Evolutionary conservation across 805 yeast species (phyloP), one percentile per base, ranked within the genome.

Genomic region (Yarrowia osloensis): DNA sequence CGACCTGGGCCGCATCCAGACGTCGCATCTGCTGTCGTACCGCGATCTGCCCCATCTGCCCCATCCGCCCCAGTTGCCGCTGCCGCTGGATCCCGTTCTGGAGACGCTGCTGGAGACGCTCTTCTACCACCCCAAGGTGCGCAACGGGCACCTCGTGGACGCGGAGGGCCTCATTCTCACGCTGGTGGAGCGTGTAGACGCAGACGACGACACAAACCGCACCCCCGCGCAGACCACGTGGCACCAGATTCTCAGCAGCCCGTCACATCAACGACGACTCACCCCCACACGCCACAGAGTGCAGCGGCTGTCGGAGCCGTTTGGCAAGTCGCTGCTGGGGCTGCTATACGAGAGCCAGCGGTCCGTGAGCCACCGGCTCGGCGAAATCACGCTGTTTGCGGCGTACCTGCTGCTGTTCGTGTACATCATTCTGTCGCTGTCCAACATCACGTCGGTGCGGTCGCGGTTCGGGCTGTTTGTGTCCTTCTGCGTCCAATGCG

Each of bases 401-500:
- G 73, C 69, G 6, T 80, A 74, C 72, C 69, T 70, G 11, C 70
- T 79, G 3, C 70, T 79, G 1, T 63, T 75, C 0, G 29, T 76
- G 0, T 81, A 79, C 69, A 73, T 79, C 42, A 22, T 77, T 5
- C 68, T 83, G 4, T 77, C 83, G 5, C 69, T 83, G n/a, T 70
- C 77, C 15, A 81, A 81, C 66, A 69, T 82, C 28, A 77, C 78
- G 31, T 73, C 80, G 15, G 81, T 84, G 11, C 80, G 80, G 59
- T 84, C 87, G 5, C 78, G 80, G 70, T 42, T 74, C 0, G 87
- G 88, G 0, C 73, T 85, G 6, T 69, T 82, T 7, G 35, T 79
- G 2, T 86, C 86, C 2, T 81, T 79, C 63, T 21, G 74, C 1
- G 83, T 81, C 3, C 81, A 85, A 70, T 44, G 54, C 33, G 66